Evolutionary conservation across 257 asterid species (phyloP).

Genomic region (Lavandula angustifolia): DNA sequence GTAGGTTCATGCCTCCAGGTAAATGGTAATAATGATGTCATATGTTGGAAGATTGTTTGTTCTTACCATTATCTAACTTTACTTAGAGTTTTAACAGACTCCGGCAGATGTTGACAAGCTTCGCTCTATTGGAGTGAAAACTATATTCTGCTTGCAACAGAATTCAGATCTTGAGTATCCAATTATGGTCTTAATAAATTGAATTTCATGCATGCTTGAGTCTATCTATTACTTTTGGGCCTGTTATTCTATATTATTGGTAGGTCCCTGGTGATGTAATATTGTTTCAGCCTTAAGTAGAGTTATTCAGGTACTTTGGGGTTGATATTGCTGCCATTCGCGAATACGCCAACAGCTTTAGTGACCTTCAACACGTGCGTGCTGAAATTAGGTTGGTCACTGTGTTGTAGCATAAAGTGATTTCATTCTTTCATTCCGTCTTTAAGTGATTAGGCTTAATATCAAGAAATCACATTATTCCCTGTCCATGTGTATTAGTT

Average conservation of each 20-base stretch:
- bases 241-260: conserved; percentile 1
- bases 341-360: conserved; percentile 64
- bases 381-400: conserved; percentile 80
- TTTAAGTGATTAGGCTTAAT: conserved; percentile 1
- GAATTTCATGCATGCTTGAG: conserved; percentile 13
- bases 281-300: conserved; percentile 50
- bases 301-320: conserved; percentile 70
- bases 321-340: conserved; percentile 79
- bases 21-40: conserved; percentile 16
- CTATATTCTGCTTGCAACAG: conserved; percentile 86
- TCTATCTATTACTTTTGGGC: conserved; percentile 2
- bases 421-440: neutral
- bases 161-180: conserved; percentile 99
- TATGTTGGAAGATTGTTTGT: conserved; percentile 14
- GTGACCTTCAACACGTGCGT: conserved; percentile 82
- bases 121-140: conserved; percentile 82
- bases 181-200: conserved; percentile 25
- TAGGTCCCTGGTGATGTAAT: conserved; percentile 23
- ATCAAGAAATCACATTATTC: neutral
- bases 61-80: conserved; percentile 2
- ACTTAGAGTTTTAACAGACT: conserved; percentile 51
- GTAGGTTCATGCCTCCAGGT: conserved; percentile 99
- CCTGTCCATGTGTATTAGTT: neutral
- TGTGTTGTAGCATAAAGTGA: neutral
- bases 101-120: conserved; percentile 96